Base-by-base conservation (phyloP, 148 eudicot genomes). In the Diospyros kaki region DNA sequence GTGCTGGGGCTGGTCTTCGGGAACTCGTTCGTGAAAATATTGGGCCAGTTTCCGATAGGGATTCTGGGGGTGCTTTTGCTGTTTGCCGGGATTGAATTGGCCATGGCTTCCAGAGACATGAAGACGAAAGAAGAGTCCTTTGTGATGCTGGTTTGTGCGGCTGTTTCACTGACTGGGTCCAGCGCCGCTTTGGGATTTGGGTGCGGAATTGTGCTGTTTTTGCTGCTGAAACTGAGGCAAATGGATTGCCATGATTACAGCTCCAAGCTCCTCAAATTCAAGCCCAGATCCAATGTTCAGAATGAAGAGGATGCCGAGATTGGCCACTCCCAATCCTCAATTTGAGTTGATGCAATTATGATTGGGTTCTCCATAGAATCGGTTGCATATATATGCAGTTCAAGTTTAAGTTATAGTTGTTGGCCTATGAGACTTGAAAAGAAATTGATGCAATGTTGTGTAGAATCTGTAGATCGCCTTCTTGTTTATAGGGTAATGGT, bases 91-190 rank as follows among this genome's bases (percentile, higher is more conserved):
- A 79, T 87, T 7, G 90, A 87, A n/a, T 63, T 87, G 72, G 90
- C 88, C 2, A 87, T 87, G 90, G 88, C 88, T 9, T 85, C 90
- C 0, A 83, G 81, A 64, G 90, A 87, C 75, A 87, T 87, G 88
- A 81, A 81, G 3, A 67, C 80, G 5, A 87, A 87, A 58, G 86
- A 87, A 53, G 88, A 87, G 72, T 83, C 88, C 3, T 87, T 87
- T 75, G 88, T 87, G 75, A 83, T 87, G 90, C n/a, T 87, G 76
- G 85, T 87, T 1, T 81, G 85, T 79, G 86, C 90, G 39, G 90
- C 87, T n/a, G 90, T 87, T 3, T 87, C 90, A 48, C 60, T 87
- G 48, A 84, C 88, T 9, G 90, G 90, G 1, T 87, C 90, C 5
- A 85, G 88, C 66, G 87, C 90, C 11, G 90, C 90, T 8, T 66